Conservation (phyloP, 2,329 filamentous ascomycete genomes). For the Alternaria arbusti region DNA sequence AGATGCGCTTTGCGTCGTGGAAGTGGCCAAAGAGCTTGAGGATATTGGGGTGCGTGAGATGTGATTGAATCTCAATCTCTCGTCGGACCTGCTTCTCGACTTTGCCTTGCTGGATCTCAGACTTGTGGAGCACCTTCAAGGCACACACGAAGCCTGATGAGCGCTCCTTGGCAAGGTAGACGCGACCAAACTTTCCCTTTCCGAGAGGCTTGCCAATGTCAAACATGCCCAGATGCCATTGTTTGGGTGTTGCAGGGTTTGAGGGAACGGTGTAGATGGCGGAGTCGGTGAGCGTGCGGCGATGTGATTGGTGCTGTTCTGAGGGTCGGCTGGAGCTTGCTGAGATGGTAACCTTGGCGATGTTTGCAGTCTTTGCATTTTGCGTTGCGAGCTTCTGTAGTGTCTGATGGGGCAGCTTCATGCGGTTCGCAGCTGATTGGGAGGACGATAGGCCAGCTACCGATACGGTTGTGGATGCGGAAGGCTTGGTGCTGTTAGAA, state of each 20-base stretch:
- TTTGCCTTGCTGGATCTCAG: constrained; percentile 77
- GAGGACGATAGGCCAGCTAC: constrained; percentile 56
- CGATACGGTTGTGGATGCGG: constrained; percentile 55
- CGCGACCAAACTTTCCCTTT: constrained; percentile 86
- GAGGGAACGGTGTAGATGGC: constrained; percentile 50
- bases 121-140: constrained; percentile 85
- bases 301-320: constrained; percentile 46
- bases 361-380: constrained; percentile 61
- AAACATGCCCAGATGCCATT: constrained; percentile 92
- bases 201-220: constrained; percentile 87
- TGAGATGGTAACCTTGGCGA: constrained; percentile 70
- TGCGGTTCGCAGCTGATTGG: constrained; percentile 61
- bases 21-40: constrained; percentile 85
- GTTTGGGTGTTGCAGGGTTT: constrained; percentile 39
- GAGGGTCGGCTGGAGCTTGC: constrained; percentile 57
- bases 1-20: constrained; percentile 86
- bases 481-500: constrained; percentile 48
- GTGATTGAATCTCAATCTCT: constrained; percentile 89
- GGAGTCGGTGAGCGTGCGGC: constrained; percentile 56
- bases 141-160: constrained; percentile 83
- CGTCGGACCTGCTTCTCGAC: constrained; percentile 87
- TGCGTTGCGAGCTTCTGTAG: constrained; percentile 87
- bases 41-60: constrained; percentile 85
- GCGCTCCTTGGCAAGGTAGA: constrained; percentile 83
- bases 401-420: constrained; percentile 76